Percentiles rank a stretch among this genome's conserved stretches.
Conservation (phyloP, 73 alveolate genomes). For the Breviolum minutum region DNA sequence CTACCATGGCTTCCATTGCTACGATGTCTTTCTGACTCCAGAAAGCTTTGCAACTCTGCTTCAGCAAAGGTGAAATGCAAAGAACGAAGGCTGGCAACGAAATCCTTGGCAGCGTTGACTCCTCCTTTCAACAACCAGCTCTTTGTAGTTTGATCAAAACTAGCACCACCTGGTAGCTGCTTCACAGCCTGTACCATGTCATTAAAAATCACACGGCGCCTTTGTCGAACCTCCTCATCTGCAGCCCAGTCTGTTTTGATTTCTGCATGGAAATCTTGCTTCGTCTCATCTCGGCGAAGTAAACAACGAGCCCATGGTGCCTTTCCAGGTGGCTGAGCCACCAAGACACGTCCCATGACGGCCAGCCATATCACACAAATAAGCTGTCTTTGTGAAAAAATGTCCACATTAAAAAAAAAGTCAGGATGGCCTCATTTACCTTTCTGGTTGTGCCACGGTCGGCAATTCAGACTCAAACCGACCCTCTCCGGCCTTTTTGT, state of each 20-base stretch:
- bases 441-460: too few relatives aligned
- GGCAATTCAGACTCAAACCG: too few relatives aligned
- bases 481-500: too few relatives aligned
- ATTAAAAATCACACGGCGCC: conserved; percentile 29
- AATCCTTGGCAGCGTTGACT: not conserved
- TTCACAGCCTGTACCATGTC: conserved; percentile 59
- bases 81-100: not conserved
- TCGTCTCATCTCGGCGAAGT: not conserved
- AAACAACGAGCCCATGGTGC: conserved; percentile 14
- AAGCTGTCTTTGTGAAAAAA: too few relatives aligned
- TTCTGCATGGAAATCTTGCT: not conserved
- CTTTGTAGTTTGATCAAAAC: not conserved
- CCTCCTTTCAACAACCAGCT: conserved; percentile 3
- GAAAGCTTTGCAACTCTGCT: not conserved
- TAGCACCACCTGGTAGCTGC: conserved; percentile 7
- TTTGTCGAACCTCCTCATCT: conserved; percentile 14
- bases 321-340: conserved; percentile 5
- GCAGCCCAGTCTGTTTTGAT: not conserved
- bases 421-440: too few relatives aligned
- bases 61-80: not conserved
- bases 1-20: too few relatives aligned
- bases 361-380: too few relatives aligned
- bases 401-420: too few relatives aligned
- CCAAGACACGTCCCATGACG: not conserved
- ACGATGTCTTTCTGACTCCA: not conserved